Conservation (phyloP, 768 basidiomycete species). For the Hirschioporus abietinus region DNA sequence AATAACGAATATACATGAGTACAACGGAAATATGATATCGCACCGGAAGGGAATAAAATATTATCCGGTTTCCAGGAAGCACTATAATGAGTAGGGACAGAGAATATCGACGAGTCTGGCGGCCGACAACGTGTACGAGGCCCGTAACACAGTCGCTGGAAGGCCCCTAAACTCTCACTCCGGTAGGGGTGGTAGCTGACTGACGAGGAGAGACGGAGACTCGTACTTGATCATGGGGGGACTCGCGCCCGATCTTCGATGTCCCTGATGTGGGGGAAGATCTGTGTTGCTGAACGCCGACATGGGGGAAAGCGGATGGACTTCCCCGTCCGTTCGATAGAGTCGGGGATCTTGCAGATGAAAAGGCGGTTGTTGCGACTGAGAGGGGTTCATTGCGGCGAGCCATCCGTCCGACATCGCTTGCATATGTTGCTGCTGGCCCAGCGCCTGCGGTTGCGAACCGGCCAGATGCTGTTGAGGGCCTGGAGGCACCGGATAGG, state of each 20-base stretch:
- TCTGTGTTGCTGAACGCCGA: slow-evolving; percentile 22
- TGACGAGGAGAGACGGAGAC: slow-evolving; percentile 36
- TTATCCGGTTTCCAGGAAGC: neutral
- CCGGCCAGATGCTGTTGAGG: slow-evolving; percentile 6
- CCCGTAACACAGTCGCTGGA: neutral
- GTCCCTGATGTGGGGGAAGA: slow-evolving; percentile 18
- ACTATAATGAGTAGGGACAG: neutral
- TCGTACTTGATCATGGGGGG: slow-evolving; percentile 36
- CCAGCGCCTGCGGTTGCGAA: slow-evolving; percentile 28
- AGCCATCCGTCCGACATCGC: neutral
- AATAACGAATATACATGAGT: neutral
- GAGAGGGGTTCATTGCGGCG: neutral
- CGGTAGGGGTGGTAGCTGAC: slow-evolving; percentile 39
- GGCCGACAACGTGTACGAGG: neutral
- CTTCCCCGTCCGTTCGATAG: slow-evolving; percentile 18
- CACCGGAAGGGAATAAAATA: neutral
- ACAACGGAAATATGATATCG: neutral
- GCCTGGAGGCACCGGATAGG: slow-evolving; percentile 4
- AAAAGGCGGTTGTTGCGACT: neutral
- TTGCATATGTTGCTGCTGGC: slow-evolving; percentile 10
- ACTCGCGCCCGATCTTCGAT: slow-evolving; percentile 16
- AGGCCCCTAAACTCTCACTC: slow-evolving; percentile 37
- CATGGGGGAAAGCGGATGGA: slow-evolving; percentile 29
- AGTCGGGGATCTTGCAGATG: slow-evolving; percentile 1
- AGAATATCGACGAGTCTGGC: neutral